Conservation (phyloP, 2,329 filamentous ascomycete species). For the Verticillium klebahnii region DNA sequence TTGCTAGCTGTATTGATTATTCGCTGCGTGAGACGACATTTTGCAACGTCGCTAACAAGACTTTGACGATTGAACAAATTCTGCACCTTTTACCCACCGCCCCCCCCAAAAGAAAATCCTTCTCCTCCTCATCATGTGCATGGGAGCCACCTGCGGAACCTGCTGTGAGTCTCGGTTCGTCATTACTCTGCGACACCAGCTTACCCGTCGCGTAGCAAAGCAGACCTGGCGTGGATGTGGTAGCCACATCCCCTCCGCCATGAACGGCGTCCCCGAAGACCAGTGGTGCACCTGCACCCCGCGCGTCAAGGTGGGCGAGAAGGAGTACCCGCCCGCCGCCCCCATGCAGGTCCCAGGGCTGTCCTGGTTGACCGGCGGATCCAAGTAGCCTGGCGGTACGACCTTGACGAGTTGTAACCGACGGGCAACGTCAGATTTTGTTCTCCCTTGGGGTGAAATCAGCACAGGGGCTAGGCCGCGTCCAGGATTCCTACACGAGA, state of each 20-base stretch:
- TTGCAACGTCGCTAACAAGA: background rate
- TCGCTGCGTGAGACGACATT: background rate
- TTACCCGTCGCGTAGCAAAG: conserved; percentile 30
- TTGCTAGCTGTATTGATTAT: background rate
- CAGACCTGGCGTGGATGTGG: conserved; percentile 47
- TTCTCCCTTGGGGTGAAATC: background rate
- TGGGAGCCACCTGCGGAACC: conserved; percentile 32
- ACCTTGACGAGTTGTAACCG: background rate
- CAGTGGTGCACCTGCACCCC: conserved; percentile 45
- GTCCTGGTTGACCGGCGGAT: conserved; percentile 27
- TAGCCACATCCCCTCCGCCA: conserved; percentile 38
- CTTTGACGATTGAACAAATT: background rate
- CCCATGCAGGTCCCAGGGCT: conserved; percentile 32
- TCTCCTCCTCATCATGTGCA: conserved; percentile 29
- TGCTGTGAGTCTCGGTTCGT: conserved; percentile 29
- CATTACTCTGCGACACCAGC: background rate
- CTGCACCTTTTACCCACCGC: background rate
- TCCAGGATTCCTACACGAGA: background rate
- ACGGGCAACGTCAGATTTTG: background rate
- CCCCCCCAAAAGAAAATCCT: background rate
- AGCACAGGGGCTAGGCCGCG: background rate
- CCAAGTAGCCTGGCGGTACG: background rate
- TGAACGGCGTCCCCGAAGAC: conserved; percentile 35
- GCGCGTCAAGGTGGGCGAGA: conserved; percentile 36
- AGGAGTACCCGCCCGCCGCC: conserved; percentile 40